Evolutionary conservation across 495 filamentous ascomycete species (phyloP).

Genomic region (Hyaloscypha hepaticicola): DNA sequence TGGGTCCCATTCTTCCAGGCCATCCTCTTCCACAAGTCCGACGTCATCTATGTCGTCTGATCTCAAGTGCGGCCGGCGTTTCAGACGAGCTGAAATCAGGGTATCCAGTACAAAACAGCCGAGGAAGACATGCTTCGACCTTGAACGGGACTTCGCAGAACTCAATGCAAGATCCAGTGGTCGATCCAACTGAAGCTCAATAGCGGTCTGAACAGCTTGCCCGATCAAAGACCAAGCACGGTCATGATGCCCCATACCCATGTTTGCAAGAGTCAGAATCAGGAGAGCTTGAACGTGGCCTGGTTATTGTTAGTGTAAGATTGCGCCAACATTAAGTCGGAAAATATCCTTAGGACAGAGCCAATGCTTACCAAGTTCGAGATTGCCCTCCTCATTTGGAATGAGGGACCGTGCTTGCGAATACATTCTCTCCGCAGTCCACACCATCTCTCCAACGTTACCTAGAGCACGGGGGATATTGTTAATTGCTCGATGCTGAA

Average conservation of each 20-base stretch:
- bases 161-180: constrained; percentile 31
- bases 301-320: background rate
- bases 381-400: constrained; percentile 55
- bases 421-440: constrained; percentile 51
- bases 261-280: constrained; percentile 58
- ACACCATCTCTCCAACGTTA: constrained; percentile 27
- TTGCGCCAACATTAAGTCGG: background rate
- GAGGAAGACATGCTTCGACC: constrained; percentile 50
- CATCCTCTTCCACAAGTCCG: constrained; percentile 57
- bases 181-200: constrained; percentile 47
- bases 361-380: constrained; percentile 45
- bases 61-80: constrained; percentile 52
- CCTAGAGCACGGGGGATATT: constrained; percentile 31
- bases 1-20: constrained; percentile 70
- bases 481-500: constrained; percentile 45
- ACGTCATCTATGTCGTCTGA: constrained; percentile 45
- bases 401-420: constrained; percentile 56
- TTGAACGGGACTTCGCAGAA: constrained; percentile 32
- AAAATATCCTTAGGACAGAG: no score
- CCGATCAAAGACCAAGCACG: constrained; percentile 63
- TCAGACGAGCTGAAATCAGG: constrained; percentile 56
- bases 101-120: constrained; percentile 69
- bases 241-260: constrained; percentile 52
- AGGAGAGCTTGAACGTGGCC: constrained; percentile 63
- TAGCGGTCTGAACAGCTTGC: constrained; percentile 57